Evolutionary conservation across 768 basidiomycete genomes (phyloP), one percentile per base, ranked within the genome.

Genomic region (Tricholoma terreum): DNA sequence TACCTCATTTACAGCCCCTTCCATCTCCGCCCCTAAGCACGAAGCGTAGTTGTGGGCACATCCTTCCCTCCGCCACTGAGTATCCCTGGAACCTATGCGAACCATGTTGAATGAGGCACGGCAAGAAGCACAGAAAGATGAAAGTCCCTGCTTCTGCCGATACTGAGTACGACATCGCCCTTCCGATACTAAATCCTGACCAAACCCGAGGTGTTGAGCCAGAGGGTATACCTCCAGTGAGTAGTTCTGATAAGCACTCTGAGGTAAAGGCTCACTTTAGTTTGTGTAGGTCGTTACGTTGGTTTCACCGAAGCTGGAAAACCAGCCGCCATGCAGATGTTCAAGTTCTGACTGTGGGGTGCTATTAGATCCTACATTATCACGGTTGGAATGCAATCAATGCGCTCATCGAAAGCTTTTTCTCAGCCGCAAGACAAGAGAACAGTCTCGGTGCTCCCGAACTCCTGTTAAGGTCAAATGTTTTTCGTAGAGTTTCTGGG

Each of bases 41-140:
- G 0, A 63, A 67, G 4, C 63, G 51, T 35, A 54, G 59, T 22
- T 82, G 81, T 53, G 65, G 63, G 1, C 68, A 63, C 33, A 68
- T 75, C 7, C n/a, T n/a, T n/a, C n/a, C n/a, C n/a, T n/a, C n/a
- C n/a, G n/a, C n/a, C n/a, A n/a, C n/a, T n/a, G n/a, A n/a, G n/a
- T n/a, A n/a, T n/a, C n/a, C n/a, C n/a, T n/a, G n/a, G n/a, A n/a
- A n/a, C n/a, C n/a, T n/a, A n/a, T n/a, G n/a, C n/a, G n/a, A n/a
- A n/a, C n/a, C n/a, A n/a, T n/a, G n/a, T n/a, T n/a, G n/a, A n/a
- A n/a, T n/a, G n/a, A n/a, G n/a, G n/a, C n/a, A n/a, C n/a, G n/a
- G n/a, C n/a, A n/a, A n/a, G n/a, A n/a, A n/a, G n/a, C n/a, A n/a
- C n/a, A n/a, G n/a, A n/a, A n/a, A n/a, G n/a, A n/a, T n/a, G n/a